Evolutionary conservation across 164 flowering plant genomes (phyloP).

Genomic region (Saururus chinensis): DNA sequence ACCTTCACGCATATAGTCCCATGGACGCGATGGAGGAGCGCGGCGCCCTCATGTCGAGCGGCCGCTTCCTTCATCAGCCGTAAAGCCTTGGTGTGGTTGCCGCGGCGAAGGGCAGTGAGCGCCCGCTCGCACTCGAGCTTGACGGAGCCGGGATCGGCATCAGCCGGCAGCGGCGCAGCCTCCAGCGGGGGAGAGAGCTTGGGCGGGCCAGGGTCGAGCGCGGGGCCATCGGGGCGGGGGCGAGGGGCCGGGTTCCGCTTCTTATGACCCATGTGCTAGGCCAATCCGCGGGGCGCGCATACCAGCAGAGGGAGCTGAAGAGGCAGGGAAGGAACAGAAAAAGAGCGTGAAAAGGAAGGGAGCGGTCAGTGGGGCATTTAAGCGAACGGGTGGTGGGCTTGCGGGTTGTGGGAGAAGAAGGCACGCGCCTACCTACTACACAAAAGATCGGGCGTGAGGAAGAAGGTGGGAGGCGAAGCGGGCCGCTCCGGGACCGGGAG

Average conservation of each 20-base stretch:
- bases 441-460: too few relatives aligned
- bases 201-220: slow-evolving; percentile 11
- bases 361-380: too few relatives aligned
- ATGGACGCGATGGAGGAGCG: slow-evolving; percentile 62
- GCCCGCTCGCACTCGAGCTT: slow-evolving; percentile 83
- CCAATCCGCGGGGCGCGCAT: slow-evolving; percentile 23
- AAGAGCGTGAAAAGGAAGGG: too few relatives aligned
- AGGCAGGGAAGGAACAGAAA: neutral
- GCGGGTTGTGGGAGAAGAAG: too few relatives aligned
- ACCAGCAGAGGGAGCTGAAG: slow-evolving; percentile 5
- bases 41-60: slow-evolving; percentile 31
- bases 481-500: too few relatives aligned
- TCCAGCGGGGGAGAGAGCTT: neutral
- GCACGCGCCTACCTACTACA: too few relatives aligned
- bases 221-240: too few relatives aligned
- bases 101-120: slow-evolving; percentile 61
- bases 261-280: slow-evolving; percentile 52
- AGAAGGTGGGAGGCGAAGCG: too few relatives aligned
- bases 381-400: too few relatives aligned
- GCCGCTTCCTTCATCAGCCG: slow-evolving; percentile 72
- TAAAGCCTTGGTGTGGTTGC: slow-evolving; percentile 81
- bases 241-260: slow-evolving; percentile 40
- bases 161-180: neutral
- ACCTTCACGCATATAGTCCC: slow-evolving; percentile 71
- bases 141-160: slow-evolving; percentile 7